Conservation (phyloP, 176 grass and related monocot genomes). For the Bolboschoenus planiculmis region DNA sequence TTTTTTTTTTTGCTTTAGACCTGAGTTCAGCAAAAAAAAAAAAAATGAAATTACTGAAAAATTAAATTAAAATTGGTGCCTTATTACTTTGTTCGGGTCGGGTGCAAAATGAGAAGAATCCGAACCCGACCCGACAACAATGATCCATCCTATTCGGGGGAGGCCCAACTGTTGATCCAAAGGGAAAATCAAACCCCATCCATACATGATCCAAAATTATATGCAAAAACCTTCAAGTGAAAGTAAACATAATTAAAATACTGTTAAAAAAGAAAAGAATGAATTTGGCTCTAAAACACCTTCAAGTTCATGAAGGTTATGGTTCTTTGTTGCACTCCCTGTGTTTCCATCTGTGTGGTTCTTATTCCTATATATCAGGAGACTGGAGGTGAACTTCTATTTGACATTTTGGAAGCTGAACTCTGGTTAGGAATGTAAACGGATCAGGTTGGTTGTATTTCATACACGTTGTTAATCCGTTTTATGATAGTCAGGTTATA, state of each 20-base stretch:
- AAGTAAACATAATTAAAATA: not conserved
- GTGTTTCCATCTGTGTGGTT: not conserved
- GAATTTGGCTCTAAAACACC: not conserved
- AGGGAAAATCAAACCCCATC: not conserved
- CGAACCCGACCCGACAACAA: not conserved
- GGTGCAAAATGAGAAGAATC: not conserved
- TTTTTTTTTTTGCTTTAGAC: too few species aligned
- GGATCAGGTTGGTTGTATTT: too few species aligned
- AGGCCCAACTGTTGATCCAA: slow-evolving; percentile 16
- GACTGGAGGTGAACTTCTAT: not conserved
- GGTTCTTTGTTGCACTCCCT: not conserved
- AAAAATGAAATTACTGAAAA: not conserved
- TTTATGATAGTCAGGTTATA: too few species aligned
- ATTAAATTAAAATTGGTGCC: not conserved
- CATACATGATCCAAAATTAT: not conserved
- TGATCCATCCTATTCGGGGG: slow-evolving; percentile 10
- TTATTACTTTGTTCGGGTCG: not conserved
- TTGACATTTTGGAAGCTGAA: not conserved
- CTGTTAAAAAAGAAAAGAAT: not conserved
- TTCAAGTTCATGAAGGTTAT: not conserved
- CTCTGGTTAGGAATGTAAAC: not conserved
- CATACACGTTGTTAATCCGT: too few species aligned
- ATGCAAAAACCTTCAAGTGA: not conserved
- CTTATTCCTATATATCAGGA: not conserved
- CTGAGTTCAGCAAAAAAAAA: not conserved